phyloP scores from a whole-genome alignment of 2,329 filamentous ascomycete species.

The Emergomyces pasteurianus region DNA sequence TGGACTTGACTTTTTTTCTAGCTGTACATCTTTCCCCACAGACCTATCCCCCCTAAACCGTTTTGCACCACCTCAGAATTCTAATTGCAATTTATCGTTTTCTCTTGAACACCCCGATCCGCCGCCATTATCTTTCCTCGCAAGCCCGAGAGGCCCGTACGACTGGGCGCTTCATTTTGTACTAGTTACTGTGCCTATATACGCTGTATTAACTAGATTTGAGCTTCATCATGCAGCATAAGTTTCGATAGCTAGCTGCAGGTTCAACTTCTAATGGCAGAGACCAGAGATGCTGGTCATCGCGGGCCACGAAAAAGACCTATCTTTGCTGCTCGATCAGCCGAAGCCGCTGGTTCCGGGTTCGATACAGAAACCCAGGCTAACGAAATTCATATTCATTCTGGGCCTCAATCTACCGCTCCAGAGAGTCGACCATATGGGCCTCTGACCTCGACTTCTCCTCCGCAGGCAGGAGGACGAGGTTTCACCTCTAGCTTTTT shows the following conservation, averaged over 20 bases:
- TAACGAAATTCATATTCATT: conserved; percentile 11
- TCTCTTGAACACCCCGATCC: neutral
- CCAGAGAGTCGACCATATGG: conserved; percentile 1
- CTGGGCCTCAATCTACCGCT: conserved; percentile 12
- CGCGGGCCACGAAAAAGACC: conserved; percentile 22
- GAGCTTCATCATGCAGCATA: neutral
- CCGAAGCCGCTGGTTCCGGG: conserved; percentile 26
- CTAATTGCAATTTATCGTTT: neutral
- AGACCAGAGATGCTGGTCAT: neutral
- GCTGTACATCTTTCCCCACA: neutral
- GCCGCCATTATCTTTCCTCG: neutral
- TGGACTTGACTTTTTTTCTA: neutral
- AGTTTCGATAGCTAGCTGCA: neutral
- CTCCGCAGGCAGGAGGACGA: conserved; percentile 11
- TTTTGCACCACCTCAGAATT: neutral
- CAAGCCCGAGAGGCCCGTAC: neutral
- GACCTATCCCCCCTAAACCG: neutral
- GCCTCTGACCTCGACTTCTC: conserved; percentile 13
- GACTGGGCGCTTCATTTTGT: neutral
- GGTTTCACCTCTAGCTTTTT: conserved; percentile 3
- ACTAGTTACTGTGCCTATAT: neutral
- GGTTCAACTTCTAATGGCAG: neutral
- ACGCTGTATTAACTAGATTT: neutral
- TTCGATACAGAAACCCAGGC: conserved; percentile 22
- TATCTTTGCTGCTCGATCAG: conserved; percentile 28